Base-by-base conservation (phyloP, 306 rosid species). In the Nissolia schottii region DNA sequence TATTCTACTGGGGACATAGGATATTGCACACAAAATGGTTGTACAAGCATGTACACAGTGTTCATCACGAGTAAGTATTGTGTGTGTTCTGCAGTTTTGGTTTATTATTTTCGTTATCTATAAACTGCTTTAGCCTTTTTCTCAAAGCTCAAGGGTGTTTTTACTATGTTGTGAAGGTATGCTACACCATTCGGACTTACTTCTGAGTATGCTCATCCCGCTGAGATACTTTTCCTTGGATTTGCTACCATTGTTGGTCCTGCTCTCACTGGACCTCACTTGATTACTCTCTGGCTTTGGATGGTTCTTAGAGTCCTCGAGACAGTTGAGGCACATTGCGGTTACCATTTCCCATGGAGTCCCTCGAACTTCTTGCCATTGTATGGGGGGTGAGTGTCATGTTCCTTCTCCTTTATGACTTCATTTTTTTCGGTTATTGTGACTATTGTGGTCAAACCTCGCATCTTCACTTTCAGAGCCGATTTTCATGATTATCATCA, bases 1-100 rank as follows among this genome's bases (percentile, higher is more conserved):
- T 90, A 27, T 90, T 90, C 89, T 90, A 90, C 31, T 90, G 96
- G 96, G 96, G 96, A 56, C 96, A 90, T 63, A 84, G 96, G 80
- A 79, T 90, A 67, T 82, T 90, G 75, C 96, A 90, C 73, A 86
- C 96, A 41, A 90, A 87, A 81, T 90, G 96, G 96, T 38, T 90
- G 79, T 90, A 90, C 81, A 86, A 90, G 86, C 90, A 90, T 65
- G 96, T 90, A 23, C 96, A 90, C 77, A 90, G 96, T 45, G 76
- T 87, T 50, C 96, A 90, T 82, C 96, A 90, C 16, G 96, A 90
- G 96, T 90, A 81, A 79, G 92, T 75, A 80, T 53, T 75, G 15
- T 32, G 3, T 34, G n/a, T 65, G 18, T 40, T 58, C 6, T 61
- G 18, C 10, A 22, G 75, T 66, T 54, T 31, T 41, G 1, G 18